These are phyloP conservation scores for Symbiodinium natans DNA, from an alignment of 73 alveolate species.

Conservation along the genomic window DNA sequence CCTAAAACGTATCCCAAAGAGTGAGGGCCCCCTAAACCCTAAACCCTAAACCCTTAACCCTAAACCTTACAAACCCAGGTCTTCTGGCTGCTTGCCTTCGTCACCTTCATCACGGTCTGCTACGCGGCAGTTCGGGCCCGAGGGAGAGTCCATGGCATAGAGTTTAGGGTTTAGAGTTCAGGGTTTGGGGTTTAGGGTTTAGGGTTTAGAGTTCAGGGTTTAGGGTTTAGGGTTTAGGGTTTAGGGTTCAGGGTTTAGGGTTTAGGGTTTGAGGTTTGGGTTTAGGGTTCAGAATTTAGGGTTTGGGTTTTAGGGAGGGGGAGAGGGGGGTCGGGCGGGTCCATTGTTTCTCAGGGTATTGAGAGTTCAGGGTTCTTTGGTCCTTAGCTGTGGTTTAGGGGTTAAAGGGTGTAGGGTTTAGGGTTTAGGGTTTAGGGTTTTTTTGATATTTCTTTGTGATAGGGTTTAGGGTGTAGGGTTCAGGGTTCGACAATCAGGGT, in stretches of 20 bases:
- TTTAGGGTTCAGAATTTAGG: no score
- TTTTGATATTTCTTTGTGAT: no score
- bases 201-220: not conserved
- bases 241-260: not conserved
- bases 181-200: not conserved
- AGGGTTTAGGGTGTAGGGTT: not conserved
- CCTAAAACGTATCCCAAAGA: not conserved
- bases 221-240: not conserved
- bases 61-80: not conserved
- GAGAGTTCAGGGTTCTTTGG: not conserved
- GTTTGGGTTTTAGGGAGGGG: no score
- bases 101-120: not conserved
- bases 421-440: not conserved
- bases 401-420: not conserved
- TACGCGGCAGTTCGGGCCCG: not conserved
- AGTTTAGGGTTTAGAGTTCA: not conserved
- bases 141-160: not conserved
- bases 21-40: not conserved
- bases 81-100: constrained; percentile 12
- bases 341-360: not conserved
- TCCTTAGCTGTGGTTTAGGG: no score
- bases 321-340: no score
- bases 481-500: not conserved
- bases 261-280: not conserved
- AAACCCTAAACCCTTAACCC: not conserved